A percentile compares a stretch with the other conserved stretches of the same genome.
These are phyloP conservation scores for Lentinula lateritia DNA, from an alignment of 768 basidiomycete species.

Conservation along the genomic window DNA sequence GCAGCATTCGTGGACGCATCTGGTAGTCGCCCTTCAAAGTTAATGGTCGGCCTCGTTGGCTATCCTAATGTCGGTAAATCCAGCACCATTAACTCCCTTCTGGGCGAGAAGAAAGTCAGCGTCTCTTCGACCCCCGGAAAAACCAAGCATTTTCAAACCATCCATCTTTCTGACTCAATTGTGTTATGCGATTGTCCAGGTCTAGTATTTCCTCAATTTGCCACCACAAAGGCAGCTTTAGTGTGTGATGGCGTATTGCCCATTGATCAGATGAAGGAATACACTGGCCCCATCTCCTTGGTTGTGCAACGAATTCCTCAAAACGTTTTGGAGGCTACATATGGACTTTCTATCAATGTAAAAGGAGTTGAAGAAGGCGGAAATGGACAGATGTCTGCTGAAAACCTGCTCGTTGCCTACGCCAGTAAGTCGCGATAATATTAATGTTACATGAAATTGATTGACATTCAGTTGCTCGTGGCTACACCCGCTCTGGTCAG, in stretches of 20 bases:
- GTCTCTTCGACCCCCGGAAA: conserved; percentile 98
- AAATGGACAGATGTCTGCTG: conserved; percentile 64
- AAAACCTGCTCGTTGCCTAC: conserved; percentile 82
- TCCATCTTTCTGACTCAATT: conserved; percentile 83
- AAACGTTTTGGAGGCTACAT: conserved; percentile 81
- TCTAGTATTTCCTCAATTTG: conserved; percentile 96
- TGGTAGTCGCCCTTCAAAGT: conserved; percentile 54
- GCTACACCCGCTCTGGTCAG: conserved; percentile 88
- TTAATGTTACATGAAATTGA: conserved; percentile 8
- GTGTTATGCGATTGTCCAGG: conserved; percentile 96
- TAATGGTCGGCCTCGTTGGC: conserved; percentile 88
- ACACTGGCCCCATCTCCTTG: conserved; percentile 78
- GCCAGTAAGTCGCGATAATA: conserved; percentile 66
- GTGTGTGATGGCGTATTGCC: conserved; percentile 96
- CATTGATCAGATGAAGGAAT: conserved; percentile 94
- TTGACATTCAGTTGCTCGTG: conserved; percentile 68
- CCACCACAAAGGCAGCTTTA: conserved; percentile 92
- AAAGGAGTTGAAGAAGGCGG: conserved; percentile 76
- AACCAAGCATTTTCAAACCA: conserved; percentile 99
- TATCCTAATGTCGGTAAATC: conserved; percentile 99
- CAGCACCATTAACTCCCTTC: conserved; percentile 92
- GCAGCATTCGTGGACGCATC: conserved; percentile 56
- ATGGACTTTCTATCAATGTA: conserved; percentile 75
- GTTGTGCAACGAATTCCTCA: conserved; percentile 76
- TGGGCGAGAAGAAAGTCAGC: conserved; percentile 96